phyloP scores from a whole-genome alignment of 2,329 filamentous ascomycete species.

The Colletotrichum kahawae region DNA sequence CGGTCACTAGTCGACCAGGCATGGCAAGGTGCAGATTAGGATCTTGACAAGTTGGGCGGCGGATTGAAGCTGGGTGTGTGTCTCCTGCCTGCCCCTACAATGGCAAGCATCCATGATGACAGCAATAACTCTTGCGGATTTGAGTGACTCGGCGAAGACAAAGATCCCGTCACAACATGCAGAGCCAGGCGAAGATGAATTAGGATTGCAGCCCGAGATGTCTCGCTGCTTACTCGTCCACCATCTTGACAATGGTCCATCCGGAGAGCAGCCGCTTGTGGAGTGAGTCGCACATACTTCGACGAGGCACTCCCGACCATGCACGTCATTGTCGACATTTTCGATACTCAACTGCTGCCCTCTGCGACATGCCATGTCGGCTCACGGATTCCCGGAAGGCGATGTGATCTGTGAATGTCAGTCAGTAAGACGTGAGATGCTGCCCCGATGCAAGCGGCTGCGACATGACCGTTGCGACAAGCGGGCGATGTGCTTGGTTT shows the following conservation, averaged over 20 bases:
- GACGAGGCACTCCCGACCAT: not conserved
- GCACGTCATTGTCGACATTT: not conserved
- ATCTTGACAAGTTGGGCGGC: not conserved
- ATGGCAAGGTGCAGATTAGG: not conserved
- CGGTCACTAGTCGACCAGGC: not conserved
- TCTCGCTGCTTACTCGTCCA: not conserved
- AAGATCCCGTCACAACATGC: not conserved
- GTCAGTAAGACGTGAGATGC: not conserved
- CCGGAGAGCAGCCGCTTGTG: not conserved
- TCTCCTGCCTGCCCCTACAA: not conserved
- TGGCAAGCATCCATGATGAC: not conserved
- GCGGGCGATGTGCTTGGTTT: not conserved
- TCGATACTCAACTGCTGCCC: not conserved
- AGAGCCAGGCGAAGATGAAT: not conserved
- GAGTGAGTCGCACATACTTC: not conserved
- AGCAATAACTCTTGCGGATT: not conserved
- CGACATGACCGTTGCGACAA: not conserved
- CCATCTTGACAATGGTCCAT: not conserved
- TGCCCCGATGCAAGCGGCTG: not conserved
- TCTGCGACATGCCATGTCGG: not conserved
- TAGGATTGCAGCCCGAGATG: not conserved
- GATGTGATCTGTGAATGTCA: not conserved
- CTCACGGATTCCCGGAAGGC: not conserved
- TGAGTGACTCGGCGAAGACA: not conserved
- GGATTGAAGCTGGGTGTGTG: not conserved